These are phyloP conservation scores for Pseudonectria foliicola DNA, from an alignment of 2,329 filamentous ascomycete species.

Conservation along the genomic window DNA sequence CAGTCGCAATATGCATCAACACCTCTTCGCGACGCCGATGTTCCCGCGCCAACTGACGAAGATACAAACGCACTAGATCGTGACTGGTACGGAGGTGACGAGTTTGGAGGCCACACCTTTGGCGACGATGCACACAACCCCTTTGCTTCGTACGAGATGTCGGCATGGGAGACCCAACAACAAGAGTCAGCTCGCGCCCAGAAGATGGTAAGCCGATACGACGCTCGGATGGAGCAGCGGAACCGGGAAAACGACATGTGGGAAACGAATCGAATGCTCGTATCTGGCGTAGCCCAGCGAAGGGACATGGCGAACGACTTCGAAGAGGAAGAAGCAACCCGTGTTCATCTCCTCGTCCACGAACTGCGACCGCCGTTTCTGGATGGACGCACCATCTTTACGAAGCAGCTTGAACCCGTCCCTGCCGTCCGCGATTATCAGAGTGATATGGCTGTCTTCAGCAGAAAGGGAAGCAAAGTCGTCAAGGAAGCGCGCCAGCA, in stretches of 20 bases:
- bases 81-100: conserved; percentile 89
- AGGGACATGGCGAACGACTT: conserved; percentile 77
- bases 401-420: conserved; percentile 91
- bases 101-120: conserved; percentile 72
- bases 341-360: conserved; percentile 87
- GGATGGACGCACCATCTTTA: conserved; percentile 92
- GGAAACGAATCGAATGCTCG: conserved; percentile 98
- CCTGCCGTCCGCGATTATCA: conserved; percentile 88
- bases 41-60: conserved; percentile 56
- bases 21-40: conserved; percentile 33
- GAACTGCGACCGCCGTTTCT: conserved; percentile 91
- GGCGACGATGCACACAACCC: conserved; percentile 92
- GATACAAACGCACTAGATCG: conserved; percentile 73
- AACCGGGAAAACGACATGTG: conserved; percentile 95
- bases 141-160: conserved; percentile 69
- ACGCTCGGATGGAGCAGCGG: conserved; percentile 69
- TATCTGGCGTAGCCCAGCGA: conserved; percentile 88
- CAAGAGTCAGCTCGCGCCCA: conserved; percentile 72
- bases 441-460: conserved; percentile 98
- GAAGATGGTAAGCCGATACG: conserved; percentile 67
- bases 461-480: conserved; percentile 86
- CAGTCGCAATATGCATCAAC: conserved; percentile 37
- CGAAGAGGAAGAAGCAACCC: conserved; percentile 82
- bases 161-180: conserved; percentile 66
- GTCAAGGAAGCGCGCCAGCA: conserved; percentile 89